Base-by-base conservation (phyloP, 2,329 filamentous ascomycete species). In the Tolypocladium sp. region DNA sequence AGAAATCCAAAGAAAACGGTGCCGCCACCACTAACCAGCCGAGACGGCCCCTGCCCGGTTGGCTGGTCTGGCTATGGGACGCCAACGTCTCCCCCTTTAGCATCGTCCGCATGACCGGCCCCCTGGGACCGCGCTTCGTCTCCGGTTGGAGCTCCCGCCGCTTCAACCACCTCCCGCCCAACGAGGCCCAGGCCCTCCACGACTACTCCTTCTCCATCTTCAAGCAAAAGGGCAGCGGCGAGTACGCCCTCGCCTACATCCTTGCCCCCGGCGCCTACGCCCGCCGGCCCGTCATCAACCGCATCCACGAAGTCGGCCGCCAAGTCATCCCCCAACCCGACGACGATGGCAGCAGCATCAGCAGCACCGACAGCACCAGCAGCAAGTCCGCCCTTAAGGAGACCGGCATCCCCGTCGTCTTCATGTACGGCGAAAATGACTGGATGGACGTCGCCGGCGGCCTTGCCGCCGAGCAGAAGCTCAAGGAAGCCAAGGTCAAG, bases 361-460 rank as follows among this genome's bases (percentile, higher is more conserved):
- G 15, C 51, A 33, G 30, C 1, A n/a, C 25, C 10, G 20, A 20
- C 55, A 20, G 33, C 22, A 17, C 2, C 37, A 9, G 37, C 33
- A 13, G 22, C 53, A 42, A 42, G 37, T 7, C 37, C 20, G 59
- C 67, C 35, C 35, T 25, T 46, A 74, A 70, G 59, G 82, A 85
- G 66, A 89, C 82, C 0, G 92, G 92, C 1, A 79, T 92, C 56
- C 93, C 94, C 0, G 79, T 97, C 38, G 83, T 97, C 10, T 84
- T 99, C 70, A 92, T 97, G 89, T 99, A 99, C 70, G 94, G 94
- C 63, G 92, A 97, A 67, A 87, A 94, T 69, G 94, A 99, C 77
- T 99, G 94, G 94, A 99, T 99, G 94, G 94, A 99, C 65, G 87
- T 94, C 10, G 85, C 86, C 0, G 94, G 92, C 35, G 94, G 94